Conservation (phyloP, 169 alveolate species). For the Cryptosporidium sp. region DNA sequence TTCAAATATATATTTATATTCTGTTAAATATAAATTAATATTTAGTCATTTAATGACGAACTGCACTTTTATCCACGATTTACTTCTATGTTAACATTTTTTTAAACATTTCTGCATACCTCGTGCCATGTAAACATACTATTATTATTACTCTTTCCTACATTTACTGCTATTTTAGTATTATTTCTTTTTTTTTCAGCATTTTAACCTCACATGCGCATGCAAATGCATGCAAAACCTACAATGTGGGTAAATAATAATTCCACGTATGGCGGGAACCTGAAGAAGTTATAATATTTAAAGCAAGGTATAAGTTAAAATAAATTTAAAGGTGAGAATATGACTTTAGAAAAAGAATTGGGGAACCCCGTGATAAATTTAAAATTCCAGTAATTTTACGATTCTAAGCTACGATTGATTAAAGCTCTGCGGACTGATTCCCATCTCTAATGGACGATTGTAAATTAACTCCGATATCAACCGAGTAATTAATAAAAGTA, state of each 20-base stretch:
- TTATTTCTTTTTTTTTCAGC: conserved; percentile 32
- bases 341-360: too few species aligned
- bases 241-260: conserved; percentile 41
- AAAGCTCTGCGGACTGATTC: not conserved
- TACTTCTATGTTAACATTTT: conserved; percentile 48
- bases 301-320: not conserved
- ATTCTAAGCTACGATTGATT: not conserved
- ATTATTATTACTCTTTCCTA: conserved; percentile 50
- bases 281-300: not conserved
- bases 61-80: conserved; percentile 55
- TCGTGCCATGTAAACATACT: conserved; percentile 62
- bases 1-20: not conserved
- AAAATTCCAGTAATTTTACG: not conserved
- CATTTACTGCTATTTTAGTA: conserved; percentile 5
- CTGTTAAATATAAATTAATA: not conserved
- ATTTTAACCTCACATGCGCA: conserved; percentile 43
- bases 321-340: not conserved
- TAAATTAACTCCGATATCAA: conserved; percentile 2
- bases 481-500: not conserved
- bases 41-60: conserved; percentile 65
- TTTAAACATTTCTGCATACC: conserved; percentile 31
- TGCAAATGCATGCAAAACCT: conserved; percentile 29
- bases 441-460: not conserved
- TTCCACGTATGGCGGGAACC: conserved; percentile 58
- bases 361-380: not conserved